Evolutionary conservation across 345 rosid species (phyloP), one percentile per base, ranked within the genome.

Genomic region (Aquilaria malaccensis): DNA sequence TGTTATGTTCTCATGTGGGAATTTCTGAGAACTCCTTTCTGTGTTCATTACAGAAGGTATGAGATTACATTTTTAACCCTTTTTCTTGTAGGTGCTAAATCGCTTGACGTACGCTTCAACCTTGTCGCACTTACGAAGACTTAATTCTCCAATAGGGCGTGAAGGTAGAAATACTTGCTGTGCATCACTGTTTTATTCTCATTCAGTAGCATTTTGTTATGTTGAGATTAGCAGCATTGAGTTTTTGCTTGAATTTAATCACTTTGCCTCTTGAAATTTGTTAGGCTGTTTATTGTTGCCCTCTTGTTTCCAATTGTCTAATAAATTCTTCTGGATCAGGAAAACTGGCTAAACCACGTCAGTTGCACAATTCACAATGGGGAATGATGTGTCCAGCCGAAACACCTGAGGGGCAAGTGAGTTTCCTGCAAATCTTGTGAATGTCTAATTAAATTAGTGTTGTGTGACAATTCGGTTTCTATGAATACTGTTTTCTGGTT

Each of bases 361-460:
- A 94, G 69, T 79, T 94, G 78, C 99, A 94, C 76, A 94, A 94
- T 77, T 94, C 99, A 63, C 99, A 94, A 62, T 94, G 99, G 99
- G 99, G 97, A 69, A 94, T 94, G 97, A 94, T 94, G 99, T 94
- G 99, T 75, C 99, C 99, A 29, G 97, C 99, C 67, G 99, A 90
- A 76, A 94, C 99, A 68, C 99, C 99, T 59, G 99, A 94, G 83
- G 99, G 99, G 72, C 99, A 94, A 81, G 97, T 94, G 70, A 77
- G 76, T 76, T 32, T 63, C 43, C n/a, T 14, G 13, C 30, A 12
- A 37, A 37, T 37, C 43, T 37, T 37, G 43, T 37, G 43, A 37
- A 37, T 37, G 43, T 3, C 43, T 37, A 37, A 37, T 9, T 37
- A 37, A 22, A 4, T 37, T 37, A 37, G 43, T 37, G 43, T 37